Evolutionary conservation across 805 yeast species (phyloP), one percentile per base, ranked within the genome.

Genomic region (Hanseniaspora mollemarum): DNA sequence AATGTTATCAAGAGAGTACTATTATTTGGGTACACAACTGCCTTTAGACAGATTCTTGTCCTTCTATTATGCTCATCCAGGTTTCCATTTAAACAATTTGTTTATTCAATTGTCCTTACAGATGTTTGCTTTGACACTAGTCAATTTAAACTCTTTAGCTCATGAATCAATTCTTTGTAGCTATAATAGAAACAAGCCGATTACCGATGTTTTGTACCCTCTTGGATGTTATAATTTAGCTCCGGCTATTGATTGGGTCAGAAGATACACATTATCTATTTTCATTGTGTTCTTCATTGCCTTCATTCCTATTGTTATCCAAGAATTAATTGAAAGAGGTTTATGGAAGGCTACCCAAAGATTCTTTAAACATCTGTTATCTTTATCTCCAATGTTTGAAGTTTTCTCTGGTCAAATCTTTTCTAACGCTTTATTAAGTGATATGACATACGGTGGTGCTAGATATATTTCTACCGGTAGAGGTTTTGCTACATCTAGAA

Each of bases 391-490:
- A 57, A 71, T 83, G 69, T 83, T 83, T 62, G 94, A 83, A 71
- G 87, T 83, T 46, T 83, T 83, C 62, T 86, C 81, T 54, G 83
- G 87, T 66, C 85, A 81, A 67, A 77, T 83, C 56, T 83, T 83
- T 65, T 78, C 90, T 37, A 73, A 82, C 38, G 77, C 92, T 12
- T 68, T 83, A 58, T 67, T 76, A 52, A 79, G 78, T 60, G 88
- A 83, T 69, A 72, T 83, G 66, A 72, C 82, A 46, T 77, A 83
- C 56, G 94, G 94, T 67, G 92, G 92, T 66, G 94, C 94, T 55
- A 79, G 86, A 69, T 83, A 83, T 69, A 81, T 83, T 61, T 78
- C 88, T 38, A 83, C 92, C 16, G 92, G 92, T 64, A 75, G 94
- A 72, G 88, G 92, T 58, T 83, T 83, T 63, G 90, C 90, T 41